Percentiles rank a stretch among this genome's conserved stretches.
Evolutionary conservation across 148 eudicot genomes (phyloP).

Genomic region (Heliamphora exappendiculata): DNA sequence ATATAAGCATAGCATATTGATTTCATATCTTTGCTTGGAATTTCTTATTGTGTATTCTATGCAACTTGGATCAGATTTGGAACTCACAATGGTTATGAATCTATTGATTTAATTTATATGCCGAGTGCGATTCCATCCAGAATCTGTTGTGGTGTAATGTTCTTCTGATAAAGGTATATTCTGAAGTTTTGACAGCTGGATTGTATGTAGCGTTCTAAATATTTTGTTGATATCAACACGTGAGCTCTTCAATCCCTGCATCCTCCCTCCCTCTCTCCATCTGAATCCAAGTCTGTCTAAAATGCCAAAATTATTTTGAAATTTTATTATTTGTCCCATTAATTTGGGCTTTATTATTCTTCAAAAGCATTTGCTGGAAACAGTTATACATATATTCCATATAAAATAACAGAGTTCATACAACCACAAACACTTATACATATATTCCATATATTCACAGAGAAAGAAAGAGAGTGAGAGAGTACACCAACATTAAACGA

Average conservation of each 20-base stretch:
- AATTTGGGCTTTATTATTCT: background rate
- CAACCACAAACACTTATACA: too few relatives aligned
- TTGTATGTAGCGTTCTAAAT: background rate
- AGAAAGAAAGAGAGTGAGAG: too few relatives aligned
- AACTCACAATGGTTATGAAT: background rate
- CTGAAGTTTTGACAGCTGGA: background rate
- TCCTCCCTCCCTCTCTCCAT: background rate
- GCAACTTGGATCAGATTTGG: background rate
- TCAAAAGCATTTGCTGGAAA: background rate
- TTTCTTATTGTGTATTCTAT: background rate
- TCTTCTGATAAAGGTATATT: background rate
- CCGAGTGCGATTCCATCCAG: background rate
- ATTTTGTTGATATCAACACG: background rate
- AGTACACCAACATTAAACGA: too few relatives aligned
- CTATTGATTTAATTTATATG: background rate
- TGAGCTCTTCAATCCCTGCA: background rate
- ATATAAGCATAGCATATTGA: background rate
- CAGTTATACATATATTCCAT: too few relatives aligned
- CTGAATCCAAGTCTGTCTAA: background rate
- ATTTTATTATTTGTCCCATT: background rate
- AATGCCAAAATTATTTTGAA: background rate
- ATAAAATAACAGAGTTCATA: too few relatives aligned
- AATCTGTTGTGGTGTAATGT: background rate
- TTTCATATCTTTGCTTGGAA: background rate
- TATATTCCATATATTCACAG: too few relatives aligned